phyloP scores from a whole-genome alignment of 768 basidiomycete genomes.

The Russula ochroleuca region DNA sequence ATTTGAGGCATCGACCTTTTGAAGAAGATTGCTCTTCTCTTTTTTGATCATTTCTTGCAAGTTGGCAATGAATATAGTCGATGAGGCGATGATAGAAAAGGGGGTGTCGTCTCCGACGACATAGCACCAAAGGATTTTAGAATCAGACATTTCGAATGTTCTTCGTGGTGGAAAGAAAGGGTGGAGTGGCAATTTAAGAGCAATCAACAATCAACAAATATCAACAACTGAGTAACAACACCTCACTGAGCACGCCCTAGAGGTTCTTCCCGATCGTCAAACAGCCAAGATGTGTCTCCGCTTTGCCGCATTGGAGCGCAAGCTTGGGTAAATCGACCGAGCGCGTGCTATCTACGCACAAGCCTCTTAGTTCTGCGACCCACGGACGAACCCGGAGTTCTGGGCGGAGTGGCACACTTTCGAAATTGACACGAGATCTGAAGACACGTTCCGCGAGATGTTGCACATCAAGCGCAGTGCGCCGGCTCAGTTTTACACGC shows the following conservation, averaged over 20 bases:
- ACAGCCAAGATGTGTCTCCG: constrained; percentile 98
- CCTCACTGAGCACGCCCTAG: constrained; percentile 91
- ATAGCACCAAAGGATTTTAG: no score
- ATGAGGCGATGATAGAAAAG: no score
- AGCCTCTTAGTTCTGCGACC: constrained; percentile 98
- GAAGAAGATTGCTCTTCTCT: no score
- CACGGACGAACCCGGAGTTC: constrained; percentile 84
- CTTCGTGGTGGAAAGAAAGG: no score
- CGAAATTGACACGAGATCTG: constrained; percentile 97
- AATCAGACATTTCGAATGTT: no score
- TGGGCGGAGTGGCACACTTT: constrained; percentile 97
- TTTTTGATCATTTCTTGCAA: no score
- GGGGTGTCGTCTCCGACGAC: no score
- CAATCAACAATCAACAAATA: no score
- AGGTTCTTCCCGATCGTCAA: constrained; percentile 87
- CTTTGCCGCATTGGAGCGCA: constrained; percentile 93
- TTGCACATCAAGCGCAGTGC: constrained; percentile 95
- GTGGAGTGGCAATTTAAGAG: no score
- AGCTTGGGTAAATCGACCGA: constrained; percentile 97
- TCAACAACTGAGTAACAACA: no score
- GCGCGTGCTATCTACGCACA: constrained; percentile 96
- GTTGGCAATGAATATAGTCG: no score
- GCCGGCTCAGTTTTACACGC: constrained; percentile 98
- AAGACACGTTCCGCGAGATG: constrained; percentile 97
- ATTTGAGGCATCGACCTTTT: no score